Evolutionary conservation across 495 filamentous ascomycete species (phyloP).

Genomic region (Penicillium mononematosum): DNA sequence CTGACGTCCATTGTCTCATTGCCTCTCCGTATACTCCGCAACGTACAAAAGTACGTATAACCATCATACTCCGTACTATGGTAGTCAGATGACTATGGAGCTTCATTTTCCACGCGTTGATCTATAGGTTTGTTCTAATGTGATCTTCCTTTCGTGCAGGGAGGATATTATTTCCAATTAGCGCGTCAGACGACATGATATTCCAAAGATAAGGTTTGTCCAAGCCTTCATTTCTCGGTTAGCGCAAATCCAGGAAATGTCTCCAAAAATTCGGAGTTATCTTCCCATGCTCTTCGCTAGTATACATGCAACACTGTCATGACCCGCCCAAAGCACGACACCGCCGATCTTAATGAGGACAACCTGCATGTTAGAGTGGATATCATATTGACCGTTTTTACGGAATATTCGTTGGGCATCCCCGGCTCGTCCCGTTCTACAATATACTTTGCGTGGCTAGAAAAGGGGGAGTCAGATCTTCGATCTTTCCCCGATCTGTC

Average conservation of each 20-base stretch:
- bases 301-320: neutral
- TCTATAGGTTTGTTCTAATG: neutral
- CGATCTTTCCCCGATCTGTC: neutral
- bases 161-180: neutral
- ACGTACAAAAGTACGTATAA: neutral
- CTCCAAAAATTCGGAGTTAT: neutral
- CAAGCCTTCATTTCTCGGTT: neutral
- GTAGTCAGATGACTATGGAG: too few relatives aligned
- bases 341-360: constrained; percentile 9
- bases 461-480: neutral
- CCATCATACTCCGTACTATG: too few relatives aligned
- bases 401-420: neutral
- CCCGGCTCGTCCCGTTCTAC: neutral
- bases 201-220: neutral
- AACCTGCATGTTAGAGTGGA: neutral
- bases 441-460: neutral
- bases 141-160: neutral
- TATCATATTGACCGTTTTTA: neutral
- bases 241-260: neutral
- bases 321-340: neutral
- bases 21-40: neutral
- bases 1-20: neutral
- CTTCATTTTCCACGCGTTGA: neutral
- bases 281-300: neutral
- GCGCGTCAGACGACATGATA: neutral